Conservation (phyloP, 805 yeast genomes). For the Blastobotrys peoriensis region DNA sequence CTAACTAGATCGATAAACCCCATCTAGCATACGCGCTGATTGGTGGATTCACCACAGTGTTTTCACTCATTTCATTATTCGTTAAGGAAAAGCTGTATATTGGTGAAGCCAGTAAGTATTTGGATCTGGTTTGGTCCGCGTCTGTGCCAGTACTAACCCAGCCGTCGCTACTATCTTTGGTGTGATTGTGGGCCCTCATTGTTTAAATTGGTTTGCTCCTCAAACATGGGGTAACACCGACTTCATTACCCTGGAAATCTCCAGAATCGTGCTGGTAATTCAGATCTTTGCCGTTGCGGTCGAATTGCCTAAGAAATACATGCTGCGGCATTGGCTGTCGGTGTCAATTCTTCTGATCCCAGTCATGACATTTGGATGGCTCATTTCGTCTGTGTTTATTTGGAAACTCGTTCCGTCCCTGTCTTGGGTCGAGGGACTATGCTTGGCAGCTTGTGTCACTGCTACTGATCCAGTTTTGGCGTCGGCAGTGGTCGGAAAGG, state of each 20-base stretch:
- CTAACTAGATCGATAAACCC: conserved; percentile 47
- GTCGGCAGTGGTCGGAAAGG: conserved; percentile 92
- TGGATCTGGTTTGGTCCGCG: conserved; percentile 2
- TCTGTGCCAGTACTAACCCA: conserved; percentile 1
- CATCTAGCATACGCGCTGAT: conserved; percentile 85
- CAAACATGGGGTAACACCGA: conserved; percentile 81
- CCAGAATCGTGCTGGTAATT: conserved; percentile 74
- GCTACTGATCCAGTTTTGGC: conserved; percentile 96
- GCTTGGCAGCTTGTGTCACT: conserved; percentile 81
- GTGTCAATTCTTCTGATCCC: conserved; percentile 71
- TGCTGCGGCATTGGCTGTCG: conserved; percentile 77
- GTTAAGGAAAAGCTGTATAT: conserved; percentile 78
- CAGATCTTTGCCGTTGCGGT: conserved; percentile 95
- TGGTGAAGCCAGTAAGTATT: conserved; percentile 65
- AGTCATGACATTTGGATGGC: conserved; percentile 89
- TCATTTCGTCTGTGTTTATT: conserved; percentile 69
- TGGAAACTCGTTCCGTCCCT: conserved; percentile 73
- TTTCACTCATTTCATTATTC: conserved; percentile 73
- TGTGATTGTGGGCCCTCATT: conserved; percentile 81
- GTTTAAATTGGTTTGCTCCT: conserved; percentile 79
- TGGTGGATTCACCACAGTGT: conserved; percentile 74
- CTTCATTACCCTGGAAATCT: conserved; percentile 71
- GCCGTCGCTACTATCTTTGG: conserved; percentile 81
- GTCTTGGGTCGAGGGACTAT: conserved; percentile 62
- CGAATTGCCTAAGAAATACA: conserved; percentile 83